These are phyloP conservation scores for Eremomyces bilateralis DNA, from an alignment of 495 filamentous ascomycete species.

Conservation along the genomic window DNA sequence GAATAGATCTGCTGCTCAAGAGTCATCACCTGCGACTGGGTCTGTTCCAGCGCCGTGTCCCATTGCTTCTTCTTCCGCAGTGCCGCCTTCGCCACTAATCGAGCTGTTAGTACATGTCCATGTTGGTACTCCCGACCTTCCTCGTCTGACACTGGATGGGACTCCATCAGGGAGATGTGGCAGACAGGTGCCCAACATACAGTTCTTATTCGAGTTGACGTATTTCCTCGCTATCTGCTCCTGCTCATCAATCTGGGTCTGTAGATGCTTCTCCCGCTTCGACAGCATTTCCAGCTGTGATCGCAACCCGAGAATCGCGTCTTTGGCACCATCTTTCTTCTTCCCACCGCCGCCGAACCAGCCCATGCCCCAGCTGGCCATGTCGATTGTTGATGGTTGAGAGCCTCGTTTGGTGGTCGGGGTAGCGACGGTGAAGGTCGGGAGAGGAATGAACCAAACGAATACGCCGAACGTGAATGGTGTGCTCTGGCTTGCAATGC, in stretches of 20 bases:
- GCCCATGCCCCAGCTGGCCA: constrained; percentile 20
- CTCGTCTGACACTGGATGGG: no score
- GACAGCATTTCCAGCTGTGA: constrained; percentile 90
- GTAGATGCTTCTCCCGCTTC: constrained; percentile 82
- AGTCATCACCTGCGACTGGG: constrained; percentile 66
- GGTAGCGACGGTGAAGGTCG: background rate
- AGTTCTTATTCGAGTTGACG: constrained; percentile 71
- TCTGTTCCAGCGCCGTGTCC: constrained; percentile 78
- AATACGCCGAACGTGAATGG: background rate
- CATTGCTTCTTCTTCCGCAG: constrained; percentile 85
- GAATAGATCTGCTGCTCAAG: constrained; percentile 90
- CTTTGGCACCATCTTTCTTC: constrained; percentile 87
- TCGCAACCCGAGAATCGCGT: constrained; percentile 78
- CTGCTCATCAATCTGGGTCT: constrained; percentile 82
- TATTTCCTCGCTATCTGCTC: constrained; percentile 81
- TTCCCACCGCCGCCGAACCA: constrained; percentile 31
- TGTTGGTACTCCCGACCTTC: no score
- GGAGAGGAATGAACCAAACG: background rate
- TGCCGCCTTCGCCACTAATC: constrained; percentile 69
- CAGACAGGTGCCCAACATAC: constrained; percentile 28
- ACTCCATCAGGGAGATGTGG: no score
- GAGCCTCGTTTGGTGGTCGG: background rate
- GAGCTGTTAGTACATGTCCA: no score
- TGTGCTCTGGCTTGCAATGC: background rate
- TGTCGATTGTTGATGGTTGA: constrained; percentile 3